phyloP scores from a whole-genome alignment of 352 stramenopile genomes.

The Paralagenidium karlingii region DNA sequence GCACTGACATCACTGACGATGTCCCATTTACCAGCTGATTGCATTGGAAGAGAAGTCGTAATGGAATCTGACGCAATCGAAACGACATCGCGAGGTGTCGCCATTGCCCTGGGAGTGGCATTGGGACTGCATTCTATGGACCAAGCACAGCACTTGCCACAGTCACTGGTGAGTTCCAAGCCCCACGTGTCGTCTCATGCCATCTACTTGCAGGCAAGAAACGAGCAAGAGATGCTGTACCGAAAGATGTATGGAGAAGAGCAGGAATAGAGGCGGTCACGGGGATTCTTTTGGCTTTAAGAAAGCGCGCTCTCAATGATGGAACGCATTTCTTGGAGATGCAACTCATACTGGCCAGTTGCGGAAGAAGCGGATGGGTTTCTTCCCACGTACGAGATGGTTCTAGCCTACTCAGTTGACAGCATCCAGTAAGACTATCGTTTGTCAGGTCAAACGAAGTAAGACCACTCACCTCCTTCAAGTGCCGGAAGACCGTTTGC shows the following conservation, averaged over 20 bases:
- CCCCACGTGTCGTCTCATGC: conserved; percentile 37
- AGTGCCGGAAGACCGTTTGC: conserved; percentile 86
- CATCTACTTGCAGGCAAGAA: conserved; percentile 41
- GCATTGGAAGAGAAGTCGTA: conserved; percentile 54
- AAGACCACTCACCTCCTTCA: conserved; percentile 35
- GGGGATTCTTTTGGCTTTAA: too few species aligned
- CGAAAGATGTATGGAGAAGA: conserved; percentile 53
- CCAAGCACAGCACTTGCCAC: conserved; percentile 16
- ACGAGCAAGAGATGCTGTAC: conserved; percentile 62
- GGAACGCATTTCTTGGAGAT: conserved; percentile 87
- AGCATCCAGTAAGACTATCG: conserved; percentile 1
- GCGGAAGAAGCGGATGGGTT: conserved; percentile 90
- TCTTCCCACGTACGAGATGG: conserved; percentile 89
- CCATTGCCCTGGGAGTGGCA: conserved; percentile 51
- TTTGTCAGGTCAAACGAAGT: too few species aligned
- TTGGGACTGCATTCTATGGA: conserved; percentile 39
- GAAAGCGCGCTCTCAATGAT: conserved; percentile 84
- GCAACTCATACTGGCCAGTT: conserved; percentile 91
- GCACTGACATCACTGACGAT: not conserved
- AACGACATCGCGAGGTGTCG: conserved; percentile 76
- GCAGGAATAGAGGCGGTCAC: too few species aligned
- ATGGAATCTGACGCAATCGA: conserved; percentile 49
- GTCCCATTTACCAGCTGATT: too few species aligned
- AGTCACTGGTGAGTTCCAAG: conserved; percentile 14
- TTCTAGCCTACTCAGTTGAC: too few species aligned